Percentiles rank a stretch among this genome's conserved stretches.
phyloP scores from a whole-genome alignment of 129 eudicot genomes.

The Lactuca sativa region DNA sequence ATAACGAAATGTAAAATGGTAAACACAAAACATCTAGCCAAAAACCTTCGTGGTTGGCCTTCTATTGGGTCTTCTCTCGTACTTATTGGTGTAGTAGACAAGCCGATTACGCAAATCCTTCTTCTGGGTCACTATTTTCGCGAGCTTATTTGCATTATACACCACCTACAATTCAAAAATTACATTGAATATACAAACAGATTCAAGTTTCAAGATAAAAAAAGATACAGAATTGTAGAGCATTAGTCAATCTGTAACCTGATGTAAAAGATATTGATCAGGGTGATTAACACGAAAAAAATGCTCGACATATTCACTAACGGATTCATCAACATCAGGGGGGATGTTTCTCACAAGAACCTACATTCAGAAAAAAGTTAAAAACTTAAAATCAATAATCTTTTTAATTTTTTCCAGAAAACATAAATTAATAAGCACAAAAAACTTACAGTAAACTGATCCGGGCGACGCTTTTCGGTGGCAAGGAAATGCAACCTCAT shows the following conservation, averaged over 20 bases:
- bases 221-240: background rate
- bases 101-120: constrained; percentile 65
- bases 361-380: constrained; percentile 34
- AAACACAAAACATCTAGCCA: constrained; percentile 6
- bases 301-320: constrained; percentile 71
- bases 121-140: constrained; percentile 70
- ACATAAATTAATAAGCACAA: no score
- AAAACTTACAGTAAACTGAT: constrained; percentile 32
- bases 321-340: constrained; percentile 76
- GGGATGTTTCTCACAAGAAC: constrained; percentile 84
- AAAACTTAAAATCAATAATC: no score
- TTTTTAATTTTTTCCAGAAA: no score
- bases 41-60: constrained; percentile 81
- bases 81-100: constrained; percentile 71
- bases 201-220: background rate
- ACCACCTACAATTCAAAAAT: constrained; percentile 52
- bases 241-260: constrained; percentile 34
- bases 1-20: background rate
- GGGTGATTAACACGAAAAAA: constrained; percentile 83
- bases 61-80: constrained; percentile 49
- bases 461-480: constrained; percentile 47
- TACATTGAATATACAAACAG: background rate
- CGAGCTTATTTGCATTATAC: constrained; percentile 90
- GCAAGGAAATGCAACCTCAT: constrained; percentile 69
- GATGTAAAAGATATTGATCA: constrained; percentile 62